A percentile compares a stretch with the other conserved stretches of the same genome.
Conservation (phyloP, 371 early-diverging fungal genomes). For the Funneliformis caledonium region DNA sequence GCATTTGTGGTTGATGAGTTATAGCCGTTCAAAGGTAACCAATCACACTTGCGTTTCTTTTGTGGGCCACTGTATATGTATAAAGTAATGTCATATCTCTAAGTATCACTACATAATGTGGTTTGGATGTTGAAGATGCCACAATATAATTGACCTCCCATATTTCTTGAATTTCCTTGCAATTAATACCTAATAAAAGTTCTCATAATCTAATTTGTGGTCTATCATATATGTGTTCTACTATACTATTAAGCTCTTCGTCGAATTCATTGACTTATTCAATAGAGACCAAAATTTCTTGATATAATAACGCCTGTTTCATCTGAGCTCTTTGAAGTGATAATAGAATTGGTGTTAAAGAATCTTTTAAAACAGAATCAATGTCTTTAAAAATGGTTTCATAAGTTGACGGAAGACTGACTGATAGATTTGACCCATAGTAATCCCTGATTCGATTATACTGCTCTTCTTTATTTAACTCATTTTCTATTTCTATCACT, state of each 20-base stretch:
- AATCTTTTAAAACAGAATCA: neutral
- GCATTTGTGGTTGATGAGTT: too few relatives aligned
- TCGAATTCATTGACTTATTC: neutral
- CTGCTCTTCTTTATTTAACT: neutral
- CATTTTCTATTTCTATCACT: neutral
- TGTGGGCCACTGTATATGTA: too few relatives aligned
- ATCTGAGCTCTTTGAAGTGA: neutral
- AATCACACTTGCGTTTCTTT: too few relatives aligned
- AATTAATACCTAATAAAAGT: neutral
- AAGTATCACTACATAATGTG: neutral
- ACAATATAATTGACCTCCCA: neutral
- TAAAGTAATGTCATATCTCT: neutral
- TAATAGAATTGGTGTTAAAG: neutral
- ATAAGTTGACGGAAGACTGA: neutral
- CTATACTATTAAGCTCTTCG: neutral
- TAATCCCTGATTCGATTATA: neutral
- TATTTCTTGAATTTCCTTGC: neutral
- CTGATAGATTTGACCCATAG: neutral
- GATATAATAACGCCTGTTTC: neutral
- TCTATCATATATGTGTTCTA: neutral
- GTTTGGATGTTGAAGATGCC: neutral
- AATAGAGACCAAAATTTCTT: neutral
- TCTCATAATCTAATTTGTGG: neutral
- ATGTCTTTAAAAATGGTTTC: neutral
- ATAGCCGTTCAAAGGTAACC: too few relatives aligned